Evolutionary conservation across 495 filamentous ascomycete genomes (phyloP).

Genomic region (Letharia lupina): DNA sequence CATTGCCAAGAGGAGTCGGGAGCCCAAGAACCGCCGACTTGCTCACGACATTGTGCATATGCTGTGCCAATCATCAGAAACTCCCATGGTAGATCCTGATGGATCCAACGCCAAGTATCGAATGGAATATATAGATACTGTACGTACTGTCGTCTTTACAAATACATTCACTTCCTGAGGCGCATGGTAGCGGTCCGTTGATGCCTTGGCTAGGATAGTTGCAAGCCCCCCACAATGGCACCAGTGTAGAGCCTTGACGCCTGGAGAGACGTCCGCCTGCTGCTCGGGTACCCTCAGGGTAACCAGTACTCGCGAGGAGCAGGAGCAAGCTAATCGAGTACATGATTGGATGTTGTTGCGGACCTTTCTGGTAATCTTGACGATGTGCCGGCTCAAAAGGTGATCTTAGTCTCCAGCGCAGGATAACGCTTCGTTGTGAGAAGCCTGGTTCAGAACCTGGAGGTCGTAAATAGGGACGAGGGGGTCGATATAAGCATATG

Average conservation of each 20-base stretch:
- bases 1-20: slow-evolving; percentile 12
- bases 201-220: slow-evolving; percentile 17
- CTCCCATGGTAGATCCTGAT: neutral
- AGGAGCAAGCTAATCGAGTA: neutral
- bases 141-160: slow-evolving; percentile 16
- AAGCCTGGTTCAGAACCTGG: neutral
- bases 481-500: neutral
- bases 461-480: neutral
- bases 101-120: no score
- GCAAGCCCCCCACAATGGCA: slow-evolving; percentile 11
- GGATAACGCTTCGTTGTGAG: no score
- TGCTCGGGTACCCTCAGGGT: neutral
- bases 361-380: neutral
- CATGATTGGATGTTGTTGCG: neutral
- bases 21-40: slow-evolving; percentile 9
- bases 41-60: slow-evolving; percentile 13
- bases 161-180: slow-evolving; percentile 11
- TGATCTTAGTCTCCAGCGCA: neutral
- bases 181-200: slow-evolving; percentile 13
- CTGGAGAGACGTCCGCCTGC: neutral
- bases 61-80: neutral
- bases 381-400: neutral
- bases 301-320: neutral
- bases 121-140: no score
- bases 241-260: slow-evolving; percentile 2